phyloP scores from a whole-genome alignment of 164 flowering plant species.

The Santalum album region DNA sequence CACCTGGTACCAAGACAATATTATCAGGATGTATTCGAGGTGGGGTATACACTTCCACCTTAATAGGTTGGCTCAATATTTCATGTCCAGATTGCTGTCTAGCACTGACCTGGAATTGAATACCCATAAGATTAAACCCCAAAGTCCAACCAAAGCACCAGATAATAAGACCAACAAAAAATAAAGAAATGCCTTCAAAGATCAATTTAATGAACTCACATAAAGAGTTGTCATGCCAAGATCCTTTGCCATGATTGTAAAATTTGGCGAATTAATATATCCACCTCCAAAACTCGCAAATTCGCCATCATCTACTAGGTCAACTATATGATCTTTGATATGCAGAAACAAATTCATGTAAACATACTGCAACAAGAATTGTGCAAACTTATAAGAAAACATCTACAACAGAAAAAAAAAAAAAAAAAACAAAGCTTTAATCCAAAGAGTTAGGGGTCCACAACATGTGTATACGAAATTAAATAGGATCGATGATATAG shows the following conservation, averaged over 20 bases:
- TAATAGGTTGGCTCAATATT: constrained; percentile 53
- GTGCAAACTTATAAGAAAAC: background rate
- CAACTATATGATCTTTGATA: constrained; percentile 55
- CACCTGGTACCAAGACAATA: constrained; percentile 80
- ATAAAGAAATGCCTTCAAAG: constrained; percentile 2
- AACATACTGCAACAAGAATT: constrained; percentile 38
- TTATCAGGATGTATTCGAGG: constrained; percentile 57
- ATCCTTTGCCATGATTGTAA: constrained; percentile 42
- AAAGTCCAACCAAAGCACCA: background rate
- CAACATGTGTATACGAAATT: background rate
- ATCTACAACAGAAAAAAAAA: too few species aligned
- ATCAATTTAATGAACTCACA: constrained; percentile 36
- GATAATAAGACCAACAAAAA: background rate
- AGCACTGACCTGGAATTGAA: constrained; percentile 57
- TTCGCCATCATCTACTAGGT: constrained; percentile 35
- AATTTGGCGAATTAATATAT: constrained; percentile 26
- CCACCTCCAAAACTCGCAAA: constrained; percentile 18
- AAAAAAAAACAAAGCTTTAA: too few species aligned
- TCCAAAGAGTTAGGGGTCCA: too few species aligned
- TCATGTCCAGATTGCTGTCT: constrained; percentile 67
- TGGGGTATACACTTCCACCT: constrained; percentile 81
- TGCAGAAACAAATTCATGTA: constrained; percentile 73
- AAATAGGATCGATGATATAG: too few species aligned
- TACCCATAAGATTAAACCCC: background rate
- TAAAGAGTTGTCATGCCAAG: constrained; percentile 71